Evolutionary conservation across 192 early-diverging fungal genomes (phyloP).

Genomic region (Coemansia umbellata): DNA sequence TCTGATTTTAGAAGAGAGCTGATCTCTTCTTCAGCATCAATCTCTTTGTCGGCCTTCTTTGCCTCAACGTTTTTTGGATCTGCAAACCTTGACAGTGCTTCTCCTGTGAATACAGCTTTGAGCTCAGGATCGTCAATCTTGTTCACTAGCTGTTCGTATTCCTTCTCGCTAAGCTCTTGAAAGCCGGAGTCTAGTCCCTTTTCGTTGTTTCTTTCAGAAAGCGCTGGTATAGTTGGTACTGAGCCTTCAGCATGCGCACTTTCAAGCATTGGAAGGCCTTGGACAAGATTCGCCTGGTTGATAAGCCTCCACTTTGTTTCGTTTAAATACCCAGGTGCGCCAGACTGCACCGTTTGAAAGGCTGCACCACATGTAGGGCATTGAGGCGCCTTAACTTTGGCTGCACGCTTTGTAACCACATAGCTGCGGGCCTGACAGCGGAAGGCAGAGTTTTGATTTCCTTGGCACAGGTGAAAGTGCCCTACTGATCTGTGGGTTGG

Average conservation of each 20-base stretch:
- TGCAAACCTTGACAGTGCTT: conserved; percentile 14
- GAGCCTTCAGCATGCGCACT: background rate
- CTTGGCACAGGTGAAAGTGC: too few species aligned
- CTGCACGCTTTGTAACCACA: conserved; percentile 11
- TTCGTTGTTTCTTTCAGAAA: background rate
- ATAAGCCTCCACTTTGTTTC: conserved; percentile 34
- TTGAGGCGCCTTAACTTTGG: conserved; percentile 35
- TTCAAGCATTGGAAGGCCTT: conserved; percentile 7
- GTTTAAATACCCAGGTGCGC: conserved; percentile 55
- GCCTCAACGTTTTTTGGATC: conserved; percentile 14
- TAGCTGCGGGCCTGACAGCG: conserved; percentile 1
- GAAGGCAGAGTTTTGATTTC: too few species aligned
- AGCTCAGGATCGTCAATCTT: conserved; percentile 45
- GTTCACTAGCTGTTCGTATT: conserved; percentile 32
- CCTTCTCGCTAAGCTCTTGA: conserved; percentile 40
- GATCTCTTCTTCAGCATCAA: background rate
- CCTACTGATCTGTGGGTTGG: too few species aligned
- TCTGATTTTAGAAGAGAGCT: background rate
- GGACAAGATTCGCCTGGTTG: conserved; percentile 45
- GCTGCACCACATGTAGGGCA: conserved; percentile 68
- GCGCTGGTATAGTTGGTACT: conserved; percentile 9
- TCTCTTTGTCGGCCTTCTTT: background rate
- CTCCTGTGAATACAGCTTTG: conserved; percentile 30
- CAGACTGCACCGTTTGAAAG: conserved; percentile 52
- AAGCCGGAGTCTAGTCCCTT: background rate